phyloP scores from a whole-genome alignment of 2,329 filamentous ascomycete species.

The Ampelomyces quisqualis region DNA sequence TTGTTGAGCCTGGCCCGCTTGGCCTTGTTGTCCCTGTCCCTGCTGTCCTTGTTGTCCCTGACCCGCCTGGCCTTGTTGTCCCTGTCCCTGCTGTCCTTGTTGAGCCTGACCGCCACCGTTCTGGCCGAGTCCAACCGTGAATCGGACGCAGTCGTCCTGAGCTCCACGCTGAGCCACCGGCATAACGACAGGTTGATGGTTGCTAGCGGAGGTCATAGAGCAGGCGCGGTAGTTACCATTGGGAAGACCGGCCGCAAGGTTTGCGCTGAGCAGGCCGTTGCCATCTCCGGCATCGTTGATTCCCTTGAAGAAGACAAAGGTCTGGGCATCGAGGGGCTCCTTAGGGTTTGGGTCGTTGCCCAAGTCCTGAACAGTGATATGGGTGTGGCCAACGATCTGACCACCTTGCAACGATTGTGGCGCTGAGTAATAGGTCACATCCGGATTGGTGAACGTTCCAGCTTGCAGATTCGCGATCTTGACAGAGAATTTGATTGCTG shows the following conservation, averaged over 20 bases:
- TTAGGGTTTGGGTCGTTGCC: constrained; percentile 39
- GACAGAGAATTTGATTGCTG: constrained; percentile 52
- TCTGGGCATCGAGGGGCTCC: constrained; percentile 44
- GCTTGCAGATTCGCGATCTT: constrained; percentile 54
- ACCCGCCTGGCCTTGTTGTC: constrained; percentile 1
- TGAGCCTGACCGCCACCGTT: constrained; percentile 3
- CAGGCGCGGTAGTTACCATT: constrained; percentile 55
- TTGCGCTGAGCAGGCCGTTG: constrained; percentile 49
- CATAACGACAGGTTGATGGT: constrained; percentile 61
- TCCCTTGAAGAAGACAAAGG: constrained; percentile 61
- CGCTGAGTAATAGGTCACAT: constrained; percentile 56
- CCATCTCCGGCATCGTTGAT: constrained; percentile 56
- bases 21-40: constrained; percentile 4
- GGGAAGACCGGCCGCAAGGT: constrained; percentile 51
- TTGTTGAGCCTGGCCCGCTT: constrained; percentile 3
- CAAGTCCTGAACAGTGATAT: constrained; percentile 56
- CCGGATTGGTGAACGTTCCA: constrained; percentile 58
- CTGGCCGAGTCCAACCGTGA: constrained; percentile 43
- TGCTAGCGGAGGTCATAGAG: constrained; percentile 53
- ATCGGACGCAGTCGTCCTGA: constrained; percentile 57
- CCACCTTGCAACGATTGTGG: constrained; percentile 53
- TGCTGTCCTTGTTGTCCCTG: background rate
- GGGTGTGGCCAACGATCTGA: constrained; percentile 50
- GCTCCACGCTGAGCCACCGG: constrained; percentile 57
- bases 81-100: constrained; percentile 2